phyloP scores from a whole-genome alignment of 495 filamentous ascomycete species.

The Aspergillus kassunensis region DNA sequence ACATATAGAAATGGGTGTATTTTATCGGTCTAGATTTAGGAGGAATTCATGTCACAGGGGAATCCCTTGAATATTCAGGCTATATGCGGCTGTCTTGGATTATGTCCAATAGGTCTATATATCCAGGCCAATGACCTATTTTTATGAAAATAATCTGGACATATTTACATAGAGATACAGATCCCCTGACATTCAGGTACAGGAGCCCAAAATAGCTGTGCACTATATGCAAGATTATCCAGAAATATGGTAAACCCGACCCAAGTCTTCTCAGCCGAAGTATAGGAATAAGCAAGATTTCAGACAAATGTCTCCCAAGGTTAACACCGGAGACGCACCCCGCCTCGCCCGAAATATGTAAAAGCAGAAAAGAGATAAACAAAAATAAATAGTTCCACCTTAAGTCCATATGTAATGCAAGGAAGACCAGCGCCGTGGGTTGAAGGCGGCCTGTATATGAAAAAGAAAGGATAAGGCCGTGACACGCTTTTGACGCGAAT shows the following conservation, averaged over 20 bases:
- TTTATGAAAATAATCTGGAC: conserved; percentile 18
- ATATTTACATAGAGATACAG: conserved; percentile 23
- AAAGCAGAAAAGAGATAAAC: not conserved
- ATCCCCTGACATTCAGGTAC: conserved; percentile 19
- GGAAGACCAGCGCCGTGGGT: not conserved
- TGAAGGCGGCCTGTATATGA: not conserved
- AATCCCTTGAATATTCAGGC: not conserved
- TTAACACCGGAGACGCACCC: conserved; percentile 8
- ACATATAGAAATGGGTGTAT: not conserved
- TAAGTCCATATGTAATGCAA: not conserved
- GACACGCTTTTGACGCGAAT: not conserved
- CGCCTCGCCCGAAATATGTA: conserved; percentile 6
- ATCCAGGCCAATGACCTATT: not conserved
- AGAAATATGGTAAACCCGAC: not conserved
- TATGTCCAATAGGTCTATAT: not conserved
- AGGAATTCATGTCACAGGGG: not conserved
- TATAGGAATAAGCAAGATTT: not conserved
- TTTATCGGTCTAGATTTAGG: not conserved
- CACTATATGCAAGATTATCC: conserved; percentile 19
- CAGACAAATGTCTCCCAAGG: conserved; percentile 3
- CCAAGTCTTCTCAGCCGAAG: not conserved
- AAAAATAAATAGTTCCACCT: not conserved
- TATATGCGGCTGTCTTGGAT: not conserved
- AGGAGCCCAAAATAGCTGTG: conserved; percentile 17
- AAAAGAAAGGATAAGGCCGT: not conserved